Percentiles rank a stretch among this genome's conserved stretches.
Conservation (phyloP, 2,329 filamentous ascomycete genomes). For the Botrytis pseudocinerea region DNA sequence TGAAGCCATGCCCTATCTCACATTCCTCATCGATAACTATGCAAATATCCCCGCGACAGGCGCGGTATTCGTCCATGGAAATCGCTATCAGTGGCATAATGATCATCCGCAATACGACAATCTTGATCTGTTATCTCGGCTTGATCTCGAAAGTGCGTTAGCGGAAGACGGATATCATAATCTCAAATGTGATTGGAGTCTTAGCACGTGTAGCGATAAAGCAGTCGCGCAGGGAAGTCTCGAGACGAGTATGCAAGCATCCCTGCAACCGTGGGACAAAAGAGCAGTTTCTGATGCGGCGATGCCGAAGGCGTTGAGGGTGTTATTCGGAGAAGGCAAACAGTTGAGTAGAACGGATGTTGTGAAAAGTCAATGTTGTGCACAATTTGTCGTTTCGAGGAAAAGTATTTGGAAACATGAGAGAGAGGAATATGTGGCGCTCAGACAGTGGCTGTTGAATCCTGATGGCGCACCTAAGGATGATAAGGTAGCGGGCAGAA, state of each 20-base stretch:
- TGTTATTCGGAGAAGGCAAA: constrained; percentile 44
- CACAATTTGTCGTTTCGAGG: constrained; percentile 55
- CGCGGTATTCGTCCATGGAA: constrained; percentile 48
- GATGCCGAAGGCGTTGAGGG: constrained; percentile 41
- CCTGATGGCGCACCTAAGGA: constrained; percentile 44
- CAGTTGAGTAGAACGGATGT: constrained; percentile 47
- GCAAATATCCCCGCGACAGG: constrained; percentile 43
- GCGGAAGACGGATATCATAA: constrained; percentile 48
- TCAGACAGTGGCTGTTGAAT: constrained; percentile 56
- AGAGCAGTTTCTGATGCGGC: constrained; percentile 44
- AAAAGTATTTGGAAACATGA: constrained; percentile 51
- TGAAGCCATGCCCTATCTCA: constrained; percentile 50
- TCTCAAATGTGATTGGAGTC: constrained; percentile 52
- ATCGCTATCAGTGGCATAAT: constrained; percentile 49
- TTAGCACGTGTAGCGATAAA: constrained; percentile 43
- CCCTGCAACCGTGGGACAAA: constrained; percentile 47
- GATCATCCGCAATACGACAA: constrained; percentile 49
- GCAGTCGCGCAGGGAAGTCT: constrained; percentile 45
- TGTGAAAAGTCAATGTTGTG: constrained; percentile 53
- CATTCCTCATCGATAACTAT: constrained; percentile 51
- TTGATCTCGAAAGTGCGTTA: constrained; percentile 46
- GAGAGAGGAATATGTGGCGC: constrained; percentile 51
- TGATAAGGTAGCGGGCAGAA: constrained; percentile 47
- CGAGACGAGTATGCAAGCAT: constrained; percentile 44
- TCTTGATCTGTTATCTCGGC: constrained; percentile 42